These are phyloP conservation scores for Penicillium alfredii DNA, from an alignment of 495 filamentous ascomycete genomes.

Conservation along the genomic window DNA sequence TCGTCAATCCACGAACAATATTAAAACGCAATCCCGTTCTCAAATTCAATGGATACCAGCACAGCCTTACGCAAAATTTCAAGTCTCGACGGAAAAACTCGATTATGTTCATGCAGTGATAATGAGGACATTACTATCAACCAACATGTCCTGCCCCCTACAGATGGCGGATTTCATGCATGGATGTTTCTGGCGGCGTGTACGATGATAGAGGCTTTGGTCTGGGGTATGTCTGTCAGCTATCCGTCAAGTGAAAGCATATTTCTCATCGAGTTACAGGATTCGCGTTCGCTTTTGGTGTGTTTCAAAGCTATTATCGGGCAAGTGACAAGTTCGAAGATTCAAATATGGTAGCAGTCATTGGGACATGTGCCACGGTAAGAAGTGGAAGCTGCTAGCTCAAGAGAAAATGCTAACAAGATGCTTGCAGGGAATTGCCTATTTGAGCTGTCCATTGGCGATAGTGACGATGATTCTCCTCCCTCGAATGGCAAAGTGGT, in stretches of 20 bases:
- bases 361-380: slow-evolving; percentile 46
- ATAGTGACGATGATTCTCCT: slow-evolving; percentile 20
- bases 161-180: slow-evolving; percentile 17
- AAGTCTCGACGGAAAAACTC: slow-evolving; percentile 1
- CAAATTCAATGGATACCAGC: slow-evolving; percentile 6
- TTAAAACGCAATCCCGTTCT: no score
- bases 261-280: slow-evolving; percentile 6
- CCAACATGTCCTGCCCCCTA: slow-evolving; percentile 3
- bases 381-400: slow-evolving; percentile 11
- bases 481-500: slow-evolving; percentile 15
- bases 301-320: slow-evolving; percentile 29
- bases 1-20: no score
- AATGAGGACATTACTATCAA: neutral
- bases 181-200: slow-evolving; percentile 18
- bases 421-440: slow-evolving; percentile 14
- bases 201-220: slow-evolving; percentile 17
- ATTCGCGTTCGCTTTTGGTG: slow-evolving; percentile 21
- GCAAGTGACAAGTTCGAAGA: slow-evolving; percentile 17
- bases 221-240: slow-evolving; percentile 11
- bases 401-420: slow-evolving; percentile 10
- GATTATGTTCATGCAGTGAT: slow-evolving; percentile 1
- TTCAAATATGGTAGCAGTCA: slow-evolving; percentile 37
- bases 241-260: neutral
- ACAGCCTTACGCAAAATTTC: slow-evolving; percentile 2
- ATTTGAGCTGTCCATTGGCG: slow-evolving; percentile 16